Evolutionary conservation across 1,284 basidiomycete species (phyloP).

Genomic region (Boletus mariae): DNA sequence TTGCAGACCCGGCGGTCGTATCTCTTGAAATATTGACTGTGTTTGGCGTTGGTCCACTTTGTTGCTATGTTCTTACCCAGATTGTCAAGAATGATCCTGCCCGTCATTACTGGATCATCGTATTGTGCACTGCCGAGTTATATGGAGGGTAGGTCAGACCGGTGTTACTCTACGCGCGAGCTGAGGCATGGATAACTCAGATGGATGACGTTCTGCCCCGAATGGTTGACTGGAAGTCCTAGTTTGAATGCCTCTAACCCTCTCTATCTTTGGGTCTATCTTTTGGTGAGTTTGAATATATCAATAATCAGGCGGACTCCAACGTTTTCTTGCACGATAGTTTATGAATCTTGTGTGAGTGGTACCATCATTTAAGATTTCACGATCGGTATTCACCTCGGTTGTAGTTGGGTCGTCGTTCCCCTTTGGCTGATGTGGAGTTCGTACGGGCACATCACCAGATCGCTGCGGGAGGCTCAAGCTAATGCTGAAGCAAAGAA

Average conservation of each 20-base stretch:
- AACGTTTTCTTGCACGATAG: slow-evolving; percentile 34
- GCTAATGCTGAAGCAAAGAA: slow-evolving; percentile 38
- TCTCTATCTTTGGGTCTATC: slow-evolving; percentile 55
- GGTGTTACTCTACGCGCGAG: neutral
- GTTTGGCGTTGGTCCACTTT: slow-evolving; percentile 68
- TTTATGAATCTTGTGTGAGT: slow-evolving; percentile 77
- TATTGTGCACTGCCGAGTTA: slow-evolving; percentile 69
- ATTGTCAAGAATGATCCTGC: slow-evolving; percentile 61
- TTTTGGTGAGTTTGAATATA: slow-evolving; percentile 37
- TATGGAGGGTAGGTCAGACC: slow-evolving; percentile 61
- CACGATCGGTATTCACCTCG: slow-evolving; percentile 13
- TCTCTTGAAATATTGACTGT: slow-evolving; percentile 81
- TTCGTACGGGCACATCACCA: slow-evolving; percentile 66
- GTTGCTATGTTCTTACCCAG: slow-evolving; percentile 64
- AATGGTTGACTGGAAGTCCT: slow-evolving; percentile 76
- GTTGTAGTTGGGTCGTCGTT: slow-evolving; percentile 69
- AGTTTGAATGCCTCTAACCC: slow-evolving; percentile 68
- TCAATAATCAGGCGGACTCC: neutral
- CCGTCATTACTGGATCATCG: slow-evolving; percentile 77
- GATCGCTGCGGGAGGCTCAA: slow-evolving; percentile 49
- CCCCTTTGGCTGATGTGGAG: slow-evolving; percentile 73
- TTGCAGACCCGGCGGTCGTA: slow-evolving; percentile 73
- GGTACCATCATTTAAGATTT: neutral
- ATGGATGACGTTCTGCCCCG: slow-evolving; percentile 84
- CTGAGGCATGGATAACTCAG: slow-evolving; percentile 32